Evolutionary conservation across 2,329 filamentous ascomycete genomes (phyloP).

Genomic region (Aspergillus felis): DNA sequence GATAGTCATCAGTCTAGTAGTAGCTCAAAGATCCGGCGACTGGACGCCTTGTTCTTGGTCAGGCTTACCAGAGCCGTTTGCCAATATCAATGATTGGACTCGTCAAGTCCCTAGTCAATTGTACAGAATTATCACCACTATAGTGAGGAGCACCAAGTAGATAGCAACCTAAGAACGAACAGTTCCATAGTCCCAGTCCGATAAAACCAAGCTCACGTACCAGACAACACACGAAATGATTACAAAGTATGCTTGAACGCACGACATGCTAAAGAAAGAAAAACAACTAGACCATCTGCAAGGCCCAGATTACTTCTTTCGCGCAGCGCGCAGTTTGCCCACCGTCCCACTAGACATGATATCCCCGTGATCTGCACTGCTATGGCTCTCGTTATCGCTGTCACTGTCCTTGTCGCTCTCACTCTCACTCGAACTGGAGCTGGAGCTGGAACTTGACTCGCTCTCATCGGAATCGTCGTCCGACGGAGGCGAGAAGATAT

Average conservation of each 20-base stretch:
- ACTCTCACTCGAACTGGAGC: not conserved
- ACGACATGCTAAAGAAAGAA: not conserved
- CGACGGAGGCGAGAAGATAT: slow-evolving; percentile 11
- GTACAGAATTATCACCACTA: not conserved
- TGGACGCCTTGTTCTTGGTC: not conserved
- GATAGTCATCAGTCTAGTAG: not conserved
- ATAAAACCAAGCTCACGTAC: not conserved
- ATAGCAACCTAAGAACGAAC: not conserved
- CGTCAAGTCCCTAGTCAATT: not conserved
- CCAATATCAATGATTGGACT: not conserved
- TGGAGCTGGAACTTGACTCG: not conserved
- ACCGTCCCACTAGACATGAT: slow-evolving; percentile 20
- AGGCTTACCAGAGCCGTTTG: not conserved
- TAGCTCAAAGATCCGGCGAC: not conserved
- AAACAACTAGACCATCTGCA: not conserved
- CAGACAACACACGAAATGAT: not conserved
- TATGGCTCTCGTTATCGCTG: slow-evolving; percentile 11
- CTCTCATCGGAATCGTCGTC: slow-evolving; percentile 14
- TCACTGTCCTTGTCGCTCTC: slow-evolving; percentile 12
- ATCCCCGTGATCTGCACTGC: slow-evolving; percentile 16
- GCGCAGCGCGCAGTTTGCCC: slow-evolving; percentile 9
- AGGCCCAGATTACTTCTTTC: not conserved
- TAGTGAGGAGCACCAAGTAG: not conserved
- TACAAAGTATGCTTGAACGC: not conserved
- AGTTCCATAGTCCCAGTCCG: not conserved